phyloP scores from a whole-genome alignment of 148 eudicot species.

The Gaultheria prostrata region DNA sequence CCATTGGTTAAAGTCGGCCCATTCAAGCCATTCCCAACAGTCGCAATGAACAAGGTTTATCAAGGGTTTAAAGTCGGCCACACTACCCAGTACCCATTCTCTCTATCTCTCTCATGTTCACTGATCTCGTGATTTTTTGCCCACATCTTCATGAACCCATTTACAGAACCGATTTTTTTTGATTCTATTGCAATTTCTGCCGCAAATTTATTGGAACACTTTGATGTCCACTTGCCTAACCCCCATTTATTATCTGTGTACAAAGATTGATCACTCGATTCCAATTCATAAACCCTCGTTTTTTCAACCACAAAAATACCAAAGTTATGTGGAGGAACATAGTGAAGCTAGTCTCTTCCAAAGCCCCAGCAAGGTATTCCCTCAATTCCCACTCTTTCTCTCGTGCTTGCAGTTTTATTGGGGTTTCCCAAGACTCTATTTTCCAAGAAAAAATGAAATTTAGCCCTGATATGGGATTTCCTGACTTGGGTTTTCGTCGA shows the following conservation, averaged over 20 bases:
- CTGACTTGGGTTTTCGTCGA: conserved; percentile 42
- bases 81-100: not conserved
- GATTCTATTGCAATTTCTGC: conserved; percentile 12
- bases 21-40: not conserved
- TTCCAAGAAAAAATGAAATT: conserved; percentile 27
- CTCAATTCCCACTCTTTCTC: conserved; percentile 21
- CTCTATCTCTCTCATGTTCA: not conserved
- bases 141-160: conserved; percentile 13
- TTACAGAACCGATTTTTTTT: not conserved
- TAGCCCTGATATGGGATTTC: conserved; percentile 26
- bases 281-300: conserved; percentile 22
- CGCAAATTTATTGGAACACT: conserved; percentile 15
- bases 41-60: conserved; percentile 29
- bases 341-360: conserved; percentile 37
- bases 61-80: conserved; percentile 41
- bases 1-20: not conserved
- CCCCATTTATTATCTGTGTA: conserved; percentile 11
- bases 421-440: conserved; percentile 33
- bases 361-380: conserved; percentile 26
- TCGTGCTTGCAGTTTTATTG: conserved; percentile 42
- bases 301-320: conserved; percentile 19
- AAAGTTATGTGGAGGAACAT: conserved; percentile 65
- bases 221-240: conserved; percentile 52
- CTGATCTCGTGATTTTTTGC: conserved; percentile 3
- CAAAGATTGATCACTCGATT: conserved; percentile 21